These are phyloP conservation scores for Dendrobium huoshanense DNA, from an alignment of 106 monocot species.

Conservation along the genomic window DNA sequence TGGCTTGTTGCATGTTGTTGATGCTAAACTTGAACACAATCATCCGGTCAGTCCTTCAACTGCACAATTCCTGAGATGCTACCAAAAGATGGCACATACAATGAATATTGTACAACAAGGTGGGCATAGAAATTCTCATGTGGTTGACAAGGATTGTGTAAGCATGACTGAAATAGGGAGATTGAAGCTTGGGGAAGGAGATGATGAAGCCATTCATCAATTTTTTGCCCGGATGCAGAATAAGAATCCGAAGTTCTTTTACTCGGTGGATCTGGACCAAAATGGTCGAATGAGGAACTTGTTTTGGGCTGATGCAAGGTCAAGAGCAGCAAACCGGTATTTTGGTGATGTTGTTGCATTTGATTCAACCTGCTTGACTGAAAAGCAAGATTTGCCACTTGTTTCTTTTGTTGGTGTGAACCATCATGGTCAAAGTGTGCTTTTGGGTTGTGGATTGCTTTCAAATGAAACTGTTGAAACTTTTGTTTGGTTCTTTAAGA, in stretches of 20 bases:
- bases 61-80: slow-evolving; percentile 32
- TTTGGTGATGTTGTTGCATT: slow-evolving; percentile 62
- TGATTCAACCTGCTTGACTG: slow-evolving; percentile 47
- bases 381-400: slow-evolving; percentile 55
- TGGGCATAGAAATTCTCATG: slow-evolving; percentile 8
- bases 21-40: slow-evolving; percentile 56
- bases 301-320: slow-evolving; percentile 61
- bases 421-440: slow-evolving; percentile 50
- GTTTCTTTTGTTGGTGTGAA: slow-evolving; percentile 47
- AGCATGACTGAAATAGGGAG: slow-evolving; percentile 30
- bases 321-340: slow-evolving; percentile 38
- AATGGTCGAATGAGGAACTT: slow-evolving; percentile 46
- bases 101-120: slow-evolving; percentile 7
- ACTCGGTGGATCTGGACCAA: slow-evolving; percentile 53
- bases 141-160: slow-evolving; percentile 29
- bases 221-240: slow-evolving; percentile 57
- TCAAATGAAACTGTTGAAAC: slow-evolving; percentile 38
- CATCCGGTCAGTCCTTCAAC: slow-evolving; percentile 48
- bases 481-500: slow-evolving; percentile 57
- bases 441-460: slow-evolving; percentile 54
- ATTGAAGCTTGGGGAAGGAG: slow-evolving; percentile 48
- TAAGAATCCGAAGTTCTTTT: slow-evolving; percentile 61
- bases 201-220: slow-evolving; percentile 39
- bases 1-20: slow-evolving; percentile 50
- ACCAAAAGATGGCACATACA: slow-evolving; percentile 32